Evolutionary conservation across 2,329 filamentous ascomycete species (phyloP).

Genomic region (Neofusicoccum umdonicola): DNA sequence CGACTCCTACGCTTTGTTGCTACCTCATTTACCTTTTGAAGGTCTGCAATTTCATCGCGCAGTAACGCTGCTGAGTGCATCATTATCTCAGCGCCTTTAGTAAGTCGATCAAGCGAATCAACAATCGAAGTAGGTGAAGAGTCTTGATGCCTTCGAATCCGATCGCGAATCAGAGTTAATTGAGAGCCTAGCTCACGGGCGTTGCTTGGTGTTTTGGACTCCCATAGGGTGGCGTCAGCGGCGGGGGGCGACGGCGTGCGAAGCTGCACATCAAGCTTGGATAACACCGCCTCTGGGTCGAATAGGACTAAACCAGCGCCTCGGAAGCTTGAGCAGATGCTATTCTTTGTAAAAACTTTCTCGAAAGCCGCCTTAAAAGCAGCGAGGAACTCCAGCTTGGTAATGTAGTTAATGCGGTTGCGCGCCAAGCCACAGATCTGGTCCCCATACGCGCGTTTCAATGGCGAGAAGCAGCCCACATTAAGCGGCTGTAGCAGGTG

Average conservation of each 20-base stretch:
- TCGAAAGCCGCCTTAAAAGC: slow-evolving; percentile 23
- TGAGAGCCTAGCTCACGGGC: not conserved
- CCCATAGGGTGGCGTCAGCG: not conserved
- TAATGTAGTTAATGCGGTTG: slow-evolving; percentile 28
- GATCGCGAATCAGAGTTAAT: not conserved
- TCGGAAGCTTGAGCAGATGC: slow-evolving; percentile 26
- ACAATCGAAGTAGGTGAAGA: slow-evolving; percentile 14
- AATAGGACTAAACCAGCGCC: slow-evolving; percentile 31
- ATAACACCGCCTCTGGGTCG: slow-evolving; percentile 29
- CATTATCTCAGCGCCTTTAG: not conserved
- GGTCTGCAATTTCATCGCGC: not conserved
- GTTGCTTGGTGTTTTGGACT: slow-evolving; percentile 3
- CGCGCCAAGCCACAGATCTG: slow-evolving; percentile 28
- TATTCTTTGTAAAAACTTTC: slow-evolving; percentile 25
- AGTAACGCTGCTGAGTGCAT: not conserved
- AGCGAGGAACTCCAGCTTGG: slow-evolving; percentile 21
- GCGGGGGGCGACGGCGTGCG: slow-evolving; percentile 18
- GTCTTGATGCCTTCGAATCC: not conserved
- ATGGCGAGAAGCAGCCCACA: no score
- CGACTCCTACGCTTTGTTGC: slow-evolving; percentile 15
- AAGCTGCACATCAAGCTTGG: slow-evolving; percentile 27
- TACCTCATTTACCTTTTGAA: slow-evolving; percentile 10
- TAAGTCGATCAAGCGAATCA: not conserved
- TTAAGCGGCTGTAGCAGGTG: no score
- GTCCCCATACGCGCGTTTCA: slow-evolving; percentile 29